These are phyloP conservation scores for Fusarium fujikuroi DNA, from an alignment of 2,329 filamentous ascomycete species.

Conservation along the genomic window DNA sequence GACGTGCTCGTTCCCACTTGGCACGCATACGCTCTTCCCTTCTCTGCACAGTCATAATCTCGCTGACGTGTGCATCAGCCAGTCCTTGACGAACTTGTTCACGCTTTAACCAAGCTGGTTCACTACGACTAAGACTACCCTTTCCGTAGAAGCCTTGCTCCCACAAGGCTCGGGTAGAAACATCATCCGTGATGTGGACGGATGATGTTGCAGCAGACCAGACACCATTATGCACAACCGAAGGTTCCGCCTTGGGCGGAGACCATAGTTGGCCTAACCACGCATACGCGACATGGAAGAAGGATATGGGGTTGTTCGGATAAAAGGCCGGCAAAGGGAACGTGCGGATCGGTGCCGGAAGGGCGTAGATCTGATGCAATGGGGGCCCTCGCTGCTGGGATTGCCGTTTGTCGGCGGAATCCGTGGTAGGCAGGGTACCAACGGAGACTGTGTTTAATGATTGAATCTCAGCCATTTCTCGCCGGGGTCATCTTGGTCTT, in stretches of 20 bases:
- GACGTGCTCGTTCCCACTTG: slow-evolving; percentile 91
- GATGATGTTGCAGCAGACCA: slow-evolving; percentile 87
- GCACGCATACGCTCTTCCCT: slow-evolving; percentile 83
- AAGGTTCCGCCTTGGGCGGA: slow-evolving; percentile 71
- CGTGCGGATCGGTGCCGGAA: slow-evolving; percentile 81
- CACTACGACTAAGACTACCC: slow-evolving; percentile 90
- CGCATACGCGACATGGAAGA: slow-evolving; percentile 81
- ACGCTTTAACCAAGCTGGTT: slow-evolving; percentile 89
- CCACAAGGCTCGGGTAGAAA: slow-evolving; percentile 85
- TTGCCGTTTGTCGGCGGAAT: slow-evolving; percentile 34
- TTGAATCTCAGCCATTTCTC: slow-evolving; percentile 57
- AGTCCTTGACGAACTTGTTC: slow-evolving; percentile 79
- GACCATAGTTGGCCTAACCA: slow-evolving; percentile 80
- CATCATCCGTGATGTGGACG: slow-evolving; percentile 82
- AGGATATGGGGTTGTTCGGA: slow-evolving; percentile 89
- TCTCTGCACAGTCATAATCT: slow-evolving; percentile 80
- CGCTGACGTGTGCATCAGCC: slow-evolving; percentile 75
- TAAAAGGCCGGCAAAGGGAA: slow-evolving; percentile 90
- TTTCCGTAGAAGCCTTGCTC: slow-evolving; percentile 98
- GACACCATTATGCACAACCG: slow-evolving; percentile 74
- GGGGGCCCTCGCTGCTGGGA: slow-evolving; percentile 53
- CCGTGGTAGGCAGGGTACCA: slow-evolving; percentile 35
- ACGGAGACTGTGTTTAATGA: slow-evolving; percentile 36
- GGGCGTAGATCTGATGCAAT: slow-evolving; percentile 80
- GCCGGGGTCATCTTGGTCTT: slow-evolving; percentile 60